A percentile compares a stretch with the other conserved stretches of the same genome.
These are phyloP conservation scores for Agaricus bisporus DNA, from an alignment of 768 basidiomycete genomes.

Conservation along the genomic window DNA sequence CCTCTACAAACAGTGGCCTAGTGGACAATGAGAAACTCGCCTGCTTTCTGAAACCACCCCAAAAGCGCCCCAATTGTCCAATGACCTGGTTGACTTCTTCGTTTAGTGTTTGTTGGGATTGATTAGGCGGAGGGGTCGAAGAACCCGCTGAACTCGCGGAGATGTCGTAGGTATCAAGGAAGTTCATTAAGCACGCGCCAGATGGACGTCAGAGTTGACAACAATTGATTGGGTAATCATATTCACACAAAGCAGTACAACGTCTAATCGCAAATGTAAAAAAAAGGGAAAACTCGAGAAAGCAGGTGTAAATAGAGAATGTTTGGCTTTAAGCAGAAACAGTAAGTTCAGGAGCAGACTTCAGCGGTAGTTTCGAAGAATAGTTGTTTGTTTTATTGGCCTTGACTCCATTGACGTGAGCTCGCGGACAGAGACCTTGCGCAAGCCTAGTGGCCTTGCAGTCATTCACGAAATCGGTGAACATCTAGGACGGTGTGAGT, in stretches of 20 bases:
- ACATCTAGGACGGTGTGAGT: conserved; percentile 55
- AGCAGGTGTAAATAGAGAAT: not conserved
- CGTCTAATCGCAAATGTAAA: not conserved
- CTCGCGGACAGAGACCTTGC: conserved; percentile 15
- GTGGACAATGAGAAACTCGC: conserved; percentile 30
- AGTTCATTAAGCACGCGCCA: conserved; percentile 48
- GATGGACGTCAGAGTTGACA: not conserved
- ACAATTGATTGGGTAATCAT: conserved; percentile 7
- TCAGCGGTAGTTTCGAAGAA: conserved; percentile 17
- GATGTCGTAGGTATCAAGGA: conserved; percentile 65
- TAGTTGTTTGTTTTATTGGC: conserved; percentile 17
- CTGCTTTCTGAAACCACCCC: conserved; percentile 91
- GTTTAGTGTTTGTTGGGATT: conserved; percentile 47
- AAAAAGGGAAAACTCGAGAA: not conserved
- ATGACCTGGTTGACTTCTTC: conserved; percentile 88
- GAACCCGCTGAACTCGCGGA: conserved; percentile 29
- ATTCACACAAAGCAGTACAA: not conserved
- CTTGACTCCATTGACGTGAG: conserved; percentile 3
- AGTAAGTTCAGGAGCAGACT: conserved; percentile 12
- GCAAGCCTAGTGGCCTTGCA: conserved; percentile 57
- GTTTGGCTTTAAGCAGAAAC: conserved; percentile 11
- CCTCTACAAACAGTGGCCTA: not conserved
- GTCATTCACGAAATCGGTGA: conserved; percentile 83
- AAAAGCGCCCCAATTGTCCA: conserved; percentile 79
- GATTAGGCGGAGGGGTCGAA: conserved; percentile 34